A percentile compares a stretch with the other conserved stretches of the same genome.
phyloP scores from a whole-genome alignment of 768 basidiomycete species.

The Leccinum pellstonianum region DNA sequence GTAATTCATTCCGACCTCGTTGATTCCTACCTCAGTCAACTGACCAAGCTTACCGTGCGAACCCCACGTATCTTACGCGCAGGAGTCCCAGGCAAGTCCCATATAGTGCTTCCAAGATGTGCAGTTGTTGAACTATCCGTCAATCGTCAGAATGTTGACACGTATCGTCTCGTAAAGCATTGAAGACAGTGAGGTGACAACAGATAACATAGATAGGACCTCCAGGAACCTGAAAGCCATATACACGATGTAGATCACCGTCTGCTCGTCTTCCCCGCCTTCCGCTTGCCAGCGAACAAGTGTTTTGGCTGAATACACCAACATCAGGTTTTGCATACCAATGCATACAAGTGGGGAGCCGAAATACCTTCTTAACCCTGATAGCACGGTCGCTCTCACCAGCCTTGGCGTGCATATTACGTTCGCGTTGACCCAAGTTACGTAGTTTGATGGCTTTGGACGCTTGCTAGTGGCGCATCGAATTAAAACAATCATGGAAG shows the following conservation, averaged over 20 bases:
- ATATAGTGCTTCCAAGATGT: neutral
- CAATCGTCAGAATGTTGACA: neutral
- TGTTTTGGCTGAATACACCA: slow-evolving; percentile 68
- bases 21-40: neutral
- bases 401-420: slow-evolving; percentile 87
- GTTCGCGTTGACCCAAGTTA: slow-evolving; percentile 81
- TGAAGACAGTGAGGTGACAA: slow-evolving; percentile 4
- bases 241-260: slow-evolving; percentile 40
- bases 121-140: neutral
- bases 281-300: slow-evolving; percentile 82
- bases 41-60: neutral
- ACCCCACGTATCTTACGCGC: neutral
- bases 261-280: slow-evolving; percentile 79
- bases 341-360: neutral
- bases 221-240: neutral
- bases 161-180: slow-evolving; percentile 1
- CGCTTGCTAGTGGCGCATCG: slow-evolving; percentile 56
- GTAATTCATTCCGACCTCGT: neutral
- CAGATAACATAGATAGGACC: slow-evolving; percentile 3
- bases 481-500: neutral
- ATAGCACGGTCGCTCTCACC: slow-evolving; percentile 87
- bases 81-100: neutral
- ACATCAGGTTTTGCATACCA: neutral
- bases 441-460: slow-evolving; percentile 78
- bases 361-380: slow-evolving; percentile 74